Evolutionary conservation across 2,329 filamentous ascomycete genomes (phyloP).

Genomic region (Aspergillus pseudotamarii): DNA sequence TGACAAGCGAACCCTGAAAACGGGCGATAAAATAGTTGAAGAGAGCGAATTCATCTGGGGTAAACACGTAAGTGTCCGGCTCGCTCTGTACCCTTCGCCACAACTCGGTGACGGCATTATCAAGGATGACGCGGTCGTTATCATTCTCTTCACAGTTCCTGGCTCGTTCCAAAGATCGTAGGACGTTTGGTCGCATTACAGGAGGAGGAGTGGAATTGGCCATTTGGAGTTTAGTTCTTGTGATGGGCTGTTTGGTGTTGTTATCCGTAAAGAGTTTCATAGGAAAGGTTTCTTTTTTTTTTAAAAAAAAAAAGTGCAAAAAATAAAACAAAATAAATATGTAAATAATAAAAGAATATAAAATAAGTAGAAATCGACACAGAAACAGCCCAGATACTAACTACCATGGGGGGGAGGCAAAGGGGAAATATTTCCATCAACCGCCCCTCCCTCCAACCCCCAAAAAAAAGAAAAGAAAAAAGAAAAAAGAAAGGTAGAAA

Average conservation of each 20-base stretch:
- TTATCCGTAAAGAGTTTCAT: not conserved
- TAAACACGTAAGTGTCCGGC: constrained; percentile 72
- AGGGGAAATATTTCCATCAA: not conserved
- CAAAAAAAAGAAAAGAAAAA: not conserved
- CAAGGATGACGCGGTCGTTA: constrained; percentile 66
- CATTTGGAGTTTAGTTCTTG: constrained; percentile 27
- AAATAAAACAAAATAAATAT: not conserved
- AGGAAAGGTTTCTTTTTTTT: not conserved
- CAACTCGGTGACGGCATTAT: constrained; percentile 63
- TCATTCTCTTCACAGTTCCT: constrained; percentile 72
- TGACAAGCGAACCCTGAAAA: constrained; percentile 57
- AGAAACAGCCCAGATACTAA: not conserved
- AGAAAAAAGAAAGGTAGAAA: constrained; percentile 18
- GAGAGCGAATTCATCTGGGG: constrained; percentile 75
- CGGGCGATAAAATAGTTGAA: constrained; percentile 82
- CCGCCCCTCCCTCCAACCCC: not conserved
- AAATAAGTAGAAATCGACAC: not conserved
- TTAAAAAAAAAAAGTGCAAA: not conserved
- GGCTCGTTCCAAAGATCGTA: constrained; percentile 73
- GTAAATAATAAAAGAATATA: too few species aligned
- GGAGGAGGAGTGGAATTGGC: constrained; percentile 38
- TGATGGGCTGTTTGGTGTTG: not conserved
- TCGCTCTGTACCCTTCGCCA: constrained; percentile 69
- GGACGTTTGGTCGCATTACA: constrained; percentile 51
- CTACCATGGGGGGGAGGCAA: not conserved